Evolutionary conservation across 192 early-diverging fungal species (phyloP).

Genomic region (Backusella morwellensis): DNA sequence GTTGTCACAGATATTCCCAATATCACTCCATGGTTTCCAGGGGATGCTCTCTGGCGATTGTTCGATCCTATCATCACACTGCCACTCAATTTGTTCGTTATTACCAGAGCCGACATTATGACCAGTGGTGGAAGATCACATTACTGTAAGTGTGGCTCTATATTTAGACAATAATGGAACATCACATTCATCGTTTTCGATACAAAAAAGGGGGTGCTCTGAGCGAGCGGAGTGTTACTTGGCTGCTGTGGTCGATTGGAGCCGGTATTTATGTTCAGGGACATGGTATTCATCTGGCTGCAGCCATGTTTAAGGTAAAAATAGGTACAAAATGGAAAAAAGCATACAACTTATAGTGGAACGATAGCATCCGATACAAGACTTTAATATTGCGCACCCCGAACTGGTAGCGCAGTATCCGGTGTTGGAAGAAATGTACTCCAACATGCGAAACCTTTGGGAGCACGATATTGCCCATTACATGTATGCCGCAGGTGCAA

Average conservation of each 20-base stretch:
- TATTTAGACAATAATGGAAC: not conserved
- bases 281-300: conserved; percentile 33
- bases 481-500: conserved; percentile 49
- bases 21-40: conserved; percentile 31
- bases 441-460: conserved; percentile 48
- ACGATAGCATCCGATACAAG: conserved; percentile 33
- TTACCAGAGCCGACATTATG: conserved; percentile 27
- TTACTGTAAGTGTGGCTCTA: conserved; percentile 21
- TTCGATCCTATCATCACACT: conserved; percentile 37
- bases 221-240: conserved; percentile 26
- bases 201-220: conserved; percentile 20
- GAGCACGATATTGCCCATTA: conserved; percentile 52
- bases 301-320: conserved; percentile 37
- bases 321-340: not conserved
- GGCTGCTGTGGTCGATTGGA: conserved; percentile 31
- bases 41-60: conserved; percentile 32
- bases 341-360: not conserved
- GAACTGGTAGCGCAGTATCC: conserved; percentile 38
- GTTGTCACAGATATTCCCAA: conserved; percentile 24
- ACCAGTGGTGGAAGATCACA: conserved; percentile 20
- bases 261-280: conserved; percentile 37
- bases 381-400: conserved; percentile 31
- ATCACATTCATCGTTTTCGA: not conserved
- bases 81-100: conserved; percentile 31
- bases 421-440: conserved; percentile 37